Evolutionary conservation across 192 early-diverging fungal species (phyloP), one percentile per base, ranked within the genome.

Genomic region (Podila epigama): DNA sequence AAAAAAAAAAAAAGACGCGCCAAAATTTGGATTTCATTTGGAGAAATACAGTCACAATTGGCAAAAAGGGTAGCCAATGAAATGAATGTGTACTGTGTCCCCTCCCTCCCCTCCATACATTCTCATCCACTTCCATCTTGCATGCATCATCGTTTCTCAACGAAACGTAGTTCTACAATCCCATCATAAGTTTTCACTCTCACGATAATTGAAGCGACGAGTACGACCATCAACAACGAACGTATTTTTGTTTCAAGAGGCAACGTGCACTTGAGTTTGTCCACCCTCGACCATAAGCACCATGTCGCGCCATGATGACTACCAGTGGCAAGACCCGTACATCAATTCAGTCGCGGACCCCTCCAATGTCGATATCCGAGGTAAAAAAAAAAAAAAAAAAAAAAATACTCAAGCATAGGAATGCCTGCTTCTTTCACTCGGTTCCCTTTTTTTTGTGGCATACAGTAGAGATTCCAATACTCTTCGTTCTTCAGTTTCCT

Each of bases 301-400:
- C 41, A 75, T 75, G 72, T 37, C 65, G 28, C 58, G 42, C 42
- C 65, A 57, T 28, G 51, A 75, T 9, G 72, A 75, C 12, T 75
- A 75, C 48, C 53, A 68, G 25, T 75, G 64, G 65, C 72, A 68
- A n/a, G 65, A 68, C 25, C 53, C 67, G 39, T 75, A 75, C 51
- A 48, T 58, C 61, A 57, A 58, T 13, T 60, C 59, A 7, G 44
- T 51, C 6, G 22, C 52, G 9, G 60, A 75, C 48, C 72, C 72
- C 10, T 29, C 36, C 20, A 55, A 63, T 20, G 68, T 75, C 39
- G 72, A 75, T 53, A 63, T 75, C 61, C 64, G 65, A 75, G 72
- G 72, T 75, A 52, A 22, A 52, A 36, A 12, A 33, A 51, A 42
- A 7, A 11, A 16, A 28, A 31, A 12, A 42, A 62, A 22, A 51